phyloP scores from a whole-genome alignment of 2,329 filamentous ascomycete genomes.

The Colletotrichum tropicale region DNA sequence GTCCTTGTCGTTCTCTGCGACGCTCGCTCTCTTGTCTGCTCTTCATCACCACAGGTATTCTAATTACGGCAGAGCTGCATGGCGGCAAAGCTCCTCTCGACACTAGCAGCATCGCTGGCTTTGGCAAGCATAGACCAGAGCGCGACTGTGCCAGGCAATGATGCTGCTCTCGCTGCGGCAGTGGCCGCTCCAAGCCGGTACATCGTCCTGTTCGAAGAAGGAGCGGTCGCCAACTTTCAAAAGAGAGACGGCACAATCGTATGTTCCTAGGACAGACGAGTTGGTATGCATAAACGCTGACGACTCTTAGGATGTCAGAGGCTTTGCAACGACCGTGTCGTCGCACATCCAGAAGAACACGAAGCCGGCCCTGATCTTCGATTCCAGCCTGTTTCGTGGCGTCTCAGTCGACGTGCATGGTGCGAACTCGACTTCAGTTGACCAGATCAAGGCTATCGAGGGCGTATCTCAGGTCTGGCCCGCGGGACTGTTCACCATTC shows the following conservation, averaged over 20 bases:
- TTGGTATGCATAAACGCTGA: background rate
- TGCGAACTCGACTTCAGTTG: background rate
- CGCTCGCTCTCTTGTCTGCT: background rate
- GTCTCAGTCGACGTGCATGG: background rate
- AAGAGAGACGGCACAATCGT: background rate
- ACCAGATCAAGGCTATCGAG: background rate
- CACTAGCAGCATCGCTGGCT: background rate
- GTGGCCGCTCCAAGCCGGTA: background rate
- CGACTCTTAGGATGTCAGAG: background rate
- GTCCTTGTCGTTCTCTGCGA: background rate
- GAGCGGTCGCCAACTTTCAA: background rate
- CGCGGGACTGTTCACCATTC: background rate
- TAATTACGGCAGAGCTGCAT: background rate
- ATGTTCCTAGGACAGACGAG: background rate
- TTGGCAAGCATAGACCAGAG: background rate
- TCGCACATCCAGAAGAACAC: background rate
- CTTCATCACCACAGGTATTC: background rate
- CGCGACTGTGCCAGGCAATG: background rate
- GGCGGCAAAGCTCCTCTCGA: background rate
- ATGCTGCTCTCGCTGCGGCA: background rate
- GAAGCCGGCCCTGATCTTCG: background rate
- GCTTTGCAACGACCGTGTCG: background rate
- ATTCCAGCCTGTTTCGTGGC: background rate
- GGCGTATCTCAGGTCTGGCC: background rate
- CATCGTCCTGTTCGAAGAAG: background rate